Evolutionary conservation across 2,329 filamentous ascomycete genomes (phyloP).

Genomic region (Aphanocladium album): DNA sequence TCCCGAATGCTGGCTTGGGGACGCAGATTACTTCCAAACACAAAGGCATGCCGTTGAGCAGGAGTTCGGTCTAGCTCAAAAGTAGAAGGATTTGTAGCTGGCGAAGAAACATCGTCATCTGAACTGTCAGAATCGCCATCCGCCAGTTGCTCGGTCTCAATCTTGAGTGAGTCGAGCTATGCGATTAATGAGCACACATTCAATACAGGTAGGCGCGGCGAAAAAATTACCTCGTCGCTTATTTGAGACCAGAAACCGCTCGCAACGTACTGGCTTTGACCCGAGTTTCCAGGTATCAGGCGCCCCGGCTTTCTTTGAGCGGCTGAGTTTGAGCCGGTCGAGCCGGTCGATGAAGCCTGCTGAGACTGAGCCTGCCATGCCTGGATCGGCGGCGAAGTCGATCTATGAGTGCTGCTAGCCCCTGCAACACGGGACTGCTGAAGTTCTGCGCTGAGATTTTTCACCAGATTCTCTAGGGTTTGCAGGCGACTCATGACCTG

Average conservation of each 20-base stretch:
- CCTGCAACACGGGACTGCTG: conserved; percentile 32
- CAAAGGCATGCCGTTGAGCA: conserved; percentile 43
- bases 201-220: conserved; percentile 1
- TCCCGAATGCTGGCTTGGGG: conserved; percentile 29
- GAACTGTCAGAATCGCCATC: conserved; percentile 32
- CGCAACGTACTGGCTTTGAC: conserved; percentile 42
- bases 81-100: conserved; percentile 26
- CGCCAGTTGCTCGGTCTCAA: conserved; percentile 30
- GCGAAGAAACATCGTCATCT: conserved; percentile 29
- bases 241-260: conserved; percentile 52
- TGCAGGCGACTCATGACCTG: conserved; percentile 46
- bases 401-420: conserved; percentile 14
- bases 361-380: conserved; percentile 24
- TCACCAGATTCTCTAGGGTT: conserved; percentile 46
- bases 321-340: conserved; percentile 13
- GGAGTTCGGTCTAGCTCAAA: conserved; percentile 38
- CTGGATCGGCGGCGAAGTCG: conserved; percentile 21
- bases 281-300: conserved; percentile 15
- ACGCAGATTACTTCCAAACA: conserved; percentile 43
- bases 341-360: conserved; percentile 17
- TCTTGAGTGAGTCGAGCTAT: conserved; percentile 41
- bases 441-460: conserved; percentile 43
- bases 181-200: background rate
- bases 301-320: conserved; percentile 16
- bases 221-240: conserved; percentile 47